Evolutionary conservation across 2,329 filamentous ascomycete species (phyloP), one percentile per base, ranked within the genome.

Genomic region (Gaeumannomyces sp.): DNA sequence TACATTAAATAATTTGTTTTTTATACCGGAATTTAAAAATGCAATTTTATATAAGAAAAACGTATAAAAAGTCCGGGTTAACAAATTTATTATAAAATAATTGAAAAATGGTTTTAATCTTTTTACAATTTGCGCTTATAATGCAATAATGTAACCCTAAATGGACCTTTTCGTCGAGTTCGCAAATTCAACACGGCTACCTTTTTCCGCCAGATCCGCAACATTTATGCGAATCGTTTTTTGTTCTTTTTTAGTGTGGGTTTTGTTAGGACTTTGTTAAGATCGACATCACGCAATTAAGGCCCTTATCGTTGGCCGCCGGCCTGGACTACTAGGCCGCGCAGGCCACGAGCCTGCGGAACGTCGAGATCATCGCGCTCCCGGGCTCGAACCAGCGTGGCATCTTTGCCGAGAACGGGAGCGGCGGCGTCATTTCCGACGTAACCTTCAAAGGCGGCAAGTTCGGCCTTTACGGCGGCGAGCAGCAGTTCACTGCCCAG

Each of bases 381-480:
- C 75, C 70, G 76, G 83, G 73, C 14, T 13, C 29, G 8, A 16
- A 5, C 27, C 59, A 60, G 19, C 29, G 7, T 1, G 16, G n/a
- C 13, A 59, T 59, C 45, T 53, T 53, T 73, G 83, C 66, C 13
- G 85, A 88, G 72, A 83, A 83, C 64, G 73, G 79, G 58, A 86
- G 83, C 64, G 85, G 82, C 66, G 84, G 85, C 50, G 86, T 84
- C 72, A 78, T 88, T 73, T 79, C 77, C 62, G 85, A 89, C 68
- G 74, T 89, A 7, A 77, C 76, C 61, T 87, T 89, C 75, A 83
- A 80, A 63, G 86, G 87, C 65, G 87, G 87, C 59, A 75, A 78
- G 10, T 78, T 83, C 62, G 86, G 85, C 62, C 80, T 81, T 57
- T 83, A 84, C 38, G 66, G 63, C 4, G 57, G 67, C 60, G 73